phyloP scores from a whole-genome alignment of 139 green algal genomes.

The Yamagishiella unicocca region DNA sequence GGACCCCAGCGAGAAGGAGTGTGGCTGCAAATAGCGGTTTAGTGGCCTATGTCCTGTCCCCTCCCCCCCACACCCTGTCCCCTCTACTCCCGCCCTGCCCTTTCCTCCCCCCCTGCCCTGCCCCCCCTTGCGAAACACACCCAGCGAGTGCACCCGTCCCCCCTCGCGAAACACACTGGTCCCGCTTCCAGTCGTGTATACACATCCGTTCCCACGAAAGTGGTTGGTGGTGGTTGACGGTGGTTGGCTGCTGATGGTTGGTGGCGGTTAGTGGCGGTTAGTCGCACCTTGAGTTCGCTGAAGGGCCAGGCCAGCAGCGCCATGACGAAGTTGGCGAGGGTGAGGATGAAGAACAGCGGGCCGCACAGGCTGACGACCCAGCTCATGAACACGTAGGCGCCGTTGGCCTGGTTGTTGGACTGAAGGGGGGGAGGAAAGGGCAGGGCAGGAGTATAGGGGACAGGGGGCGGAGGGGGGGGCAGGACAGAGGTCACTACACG shows the following conservation, averaged over 20 bases:
- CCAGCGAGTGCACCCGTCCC: too few species aligned
- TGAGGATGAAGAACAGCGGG: constrained; percentile 42
- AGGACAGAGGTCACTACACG: not conserved
- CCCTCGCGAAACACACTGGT: not conserved
- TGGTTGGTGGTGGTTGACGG: too few species aligned
- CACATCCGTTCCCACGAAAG: not conserved
- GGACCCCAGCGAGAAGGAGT: too few species aligned
- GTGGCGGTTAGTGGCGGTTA: not conserved
- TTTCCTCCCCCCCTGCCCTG: too few species aligned
- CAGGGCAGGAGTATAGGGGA: too few species aligned
- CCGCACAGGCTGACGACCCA: constrained; percentile 27
- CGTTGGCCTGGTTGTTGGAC: constrained; percentile 17
- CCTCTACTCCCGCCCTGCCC: too few species aligned
- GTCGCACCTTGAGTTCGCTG: constrained; percentile 12
- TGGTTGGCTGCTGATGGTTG: too few species aligned
- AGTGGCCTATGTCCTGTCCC: too few species aligned
- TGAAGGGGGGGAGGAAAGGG: not conserved
- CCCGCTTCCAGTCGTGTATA: not conserved
- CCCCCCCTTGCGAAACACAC: too few species aligned
- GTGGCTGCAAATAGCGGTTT: too few species aligned
- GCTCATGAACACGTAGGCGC: constrained; percentile 24
- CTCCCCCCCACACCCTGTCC: too few species aligned
- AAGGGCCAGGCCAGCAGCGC: constrained; percentile 25
- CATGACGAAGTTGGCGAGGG: constrained; percentile 36
- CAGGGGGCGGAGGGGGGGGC: not conserved